Base-by-base conservation (phyloP, 2,329 filamentous ascomycete species). In the Coniosporium tulheliwenetii region DNA sequence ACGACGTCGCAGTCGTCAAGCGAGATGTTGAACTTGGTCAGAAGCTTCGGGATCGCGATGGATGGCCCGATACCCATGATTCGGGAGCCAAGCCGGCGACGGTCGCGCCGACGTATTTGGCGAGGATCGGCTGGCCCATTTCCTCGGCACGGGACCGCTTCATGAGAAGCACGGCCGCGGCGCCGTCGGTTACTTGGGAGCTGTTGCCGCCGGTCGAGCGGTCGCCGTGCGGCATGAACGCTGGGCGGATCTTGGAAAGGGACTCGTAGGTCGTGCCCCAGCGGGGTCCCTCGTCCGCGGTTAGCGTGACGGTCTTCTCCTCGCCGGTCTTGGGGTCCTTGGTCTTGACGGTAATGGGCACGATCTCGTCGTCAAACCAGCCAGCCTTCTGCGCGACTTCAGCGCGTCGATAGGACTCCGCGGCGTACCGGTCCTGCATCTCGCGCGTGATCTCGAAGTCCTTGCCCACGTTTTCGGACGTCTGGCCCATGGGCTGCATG, bases 401-500 rank as follows among this genome's bases (percentile, higher is more conserved):
- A 26, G 91, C 91, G 38, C 86, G 75, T 48, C 79, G 75, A 69
- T 86, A 98, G 37, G 80, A 86, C 67, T 93, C 85, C 8, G 82
- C 82, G 0, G 91, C 85, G 60, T 79, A 96, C 49, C 72, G 68
- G 62, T 98, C 91, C 65, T 96, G 84, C 58, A 67, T 65, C 57
- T 87, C 78, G 45, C 91, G 76, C 2, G 75, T 66, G 57, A 98
- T 79, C 56, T 81, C 75, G 61, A 96, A 96, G 65, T 96, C 91
- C 38, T 77, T 77, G 52, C 81, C 85, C 26, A 98, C 86, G 58
- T 96, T 96, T 69, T 98, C 91, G 44, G 81, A 89, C 2, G 91
- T 98, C 75, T 93, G 93, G 15, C 91, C 91, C 91, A 98, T 98
- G 49, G 89, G 83, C 71, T 86, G 76, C 76, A 89, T 76, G 70